These are phyloP conservation scores for Entomortierella beljakovae DNA, from an alignment of 192 early-diverging fungal genomes.

Conservation along the genomic window DNA sequence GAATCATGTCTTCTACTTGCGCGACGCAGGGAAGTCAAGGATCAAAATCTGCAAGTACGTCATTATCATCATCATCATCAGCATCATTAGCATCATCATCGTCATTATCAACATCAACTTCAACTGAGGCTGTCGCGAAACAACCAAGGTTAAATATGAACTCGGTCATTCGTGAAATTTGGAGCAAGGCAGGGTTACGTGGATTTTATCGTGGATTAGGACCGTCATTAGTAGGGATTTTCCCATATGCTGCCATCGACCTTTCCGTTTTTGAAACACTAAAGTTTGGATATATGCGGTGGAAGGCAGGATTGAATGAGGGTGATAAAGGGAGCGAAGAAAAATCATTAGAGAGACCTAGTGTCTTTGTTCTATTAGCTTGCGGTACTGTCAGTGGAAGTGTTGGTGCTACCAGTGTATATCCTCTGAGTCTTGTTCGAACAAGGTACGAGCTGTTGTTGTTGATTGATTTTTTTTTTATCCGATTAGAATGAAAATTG, in stretches of 20 bases:
- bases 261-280: slow-evolving; percentile 80
- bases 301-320: slow-evolving; percentile 53
- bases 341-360: slow-evolving; percentile 52
- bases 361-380: slow-evolving; percentile 64
- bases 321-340: slow-evolving; percentile 36
- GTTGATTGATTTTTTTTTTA: background rate
- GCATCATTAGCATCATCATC: slow-evolving; percentile 7
- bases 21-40: slow-evolving; percentile 1
- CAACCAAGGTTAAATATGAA: slow-evolving; percentile 50
- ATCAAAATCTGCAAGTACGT: slow-evolving; percentile 1
- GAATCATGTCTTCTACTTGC: slow-evolving; percentile 74
- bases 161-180: slow-evolving; percentile 70
- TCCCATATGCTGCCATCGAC: slow-evolving; percentile 83
- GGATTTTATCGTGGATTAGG: slow-evolving; percentile 74
- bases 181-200: slow-evolving; percentile 66
- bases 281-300: slow-evolving; percentile 68
- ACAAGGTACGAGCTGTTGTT: slow-evolving; percentile 66
- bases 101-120: background rate
- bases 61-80: slow-evolving; percentile 11
- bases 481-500: too few species aligned
- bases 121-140: slow-evolving; percentile 5
- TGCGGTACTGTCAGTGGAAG: slow-evolving; percentile 77
- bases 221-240: slow-evolving; percentile 75
- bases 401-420: slow-evolving; percentile 75
- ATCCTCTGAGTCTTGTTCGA: slow-evolving; percentile 78